phyloP scores from a whole-genome alignment of 768 basidiomycete species.

The Leccinum incarnatum region DNA sequence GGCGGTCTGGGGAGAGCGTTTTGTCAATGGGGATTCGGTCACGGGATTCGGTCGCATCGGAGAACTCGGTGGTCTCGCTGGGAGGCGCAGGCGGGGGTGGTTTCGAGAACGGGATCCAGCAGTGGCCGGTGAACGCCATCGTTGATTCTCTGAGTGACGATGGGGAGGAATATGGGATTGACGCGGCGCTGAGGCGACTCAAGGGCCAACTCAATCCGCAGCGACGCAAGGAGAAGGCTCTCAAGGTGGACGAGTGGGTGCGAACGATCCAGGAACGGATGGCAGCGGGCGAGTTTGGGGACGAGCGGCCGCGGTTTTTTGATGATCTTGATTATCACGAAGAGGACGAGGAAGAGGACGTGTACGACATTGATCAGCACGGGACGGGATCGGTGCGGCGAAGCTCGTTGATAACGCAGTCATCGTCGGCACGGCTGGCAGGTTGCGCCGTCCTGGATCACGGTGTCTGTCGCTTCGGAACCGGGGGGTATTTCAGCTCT shows the following conservation, averaged over 20 bases:
- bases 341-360: constrained; percentile 18
- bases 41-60: constrained; percentile 57
- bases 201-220: constrained; percentile 61
- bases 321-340: no score
- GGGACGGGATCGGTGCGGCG: constrained; percentile 26
- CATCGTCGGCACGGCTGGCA: background rate
- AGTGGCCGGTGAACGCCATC: constrained; percentile 81
- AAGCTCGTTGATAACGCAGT: background rate
- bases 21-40: constrained; percentile 77
- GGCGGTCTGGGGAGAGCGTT: constrained; percentile 64
- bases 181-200: constrained; percentile 73
- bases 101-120: constrained; percentile 45
- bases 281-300: no score
- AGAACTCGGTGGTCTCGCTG: constrained; percentile 33
- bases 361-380: constrained; percentile 31
- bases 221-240: no score
- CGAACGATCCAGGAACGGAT: no score
- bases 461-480: constrained; percentile 18
- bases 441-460: constrained; percentile 19
- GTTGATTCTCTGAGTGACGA: constrained; percentile 74
- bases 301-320: no score
- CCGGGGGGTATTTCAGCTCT: constrained; percentile 24
- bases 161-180: constrained; percentile 77
- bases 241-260: no score
- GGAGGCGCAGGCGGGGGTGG: constrained; percentile 34